Evolutionary conservation across 2,329 filamentous ascomycete species (phyloP), one percentile per base, ranked within the genome.

Genomic region (Parascedosporium putredinis): DNA sequence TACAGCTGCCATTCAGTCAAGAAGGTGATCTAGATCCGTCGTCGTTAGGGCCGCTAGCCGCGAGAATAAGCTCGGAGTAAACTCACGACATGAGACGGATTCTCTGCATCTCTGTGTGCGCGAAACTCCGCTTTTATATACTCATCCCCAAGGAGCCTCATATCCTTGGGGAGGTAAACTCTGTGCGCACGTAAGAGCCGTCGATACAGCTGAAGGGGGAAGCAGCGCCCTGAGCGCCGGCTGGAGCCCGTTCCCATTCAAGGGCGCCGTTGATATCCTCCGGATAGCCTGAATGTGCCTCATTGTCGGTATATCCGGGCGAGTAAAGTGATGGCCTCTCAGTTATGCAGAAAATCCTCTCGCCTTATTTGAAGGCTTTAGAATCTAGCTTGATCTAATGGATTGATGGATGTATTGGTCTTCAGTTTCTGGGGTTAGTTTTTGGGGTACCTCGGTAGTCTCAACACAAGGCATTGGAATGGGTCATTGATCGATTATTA

Each of bases 1-100:
- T 97, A 98, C 48, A 88, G 70, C 66, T 98, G 93, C 91, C 91
- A 98, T 66, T 97, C 90, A 0, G 87, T 91, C 57, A 98, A 74
- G 65, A 98, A 98, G 2, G 91, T 93, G 59, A 97, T 88, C 88
- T 95, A n/a, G n/a, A n/a, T n/a, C n/a, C n/a, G n/a, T n/a, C n/a
- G n/a, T n/a, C n/a, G n/a, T n/a, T n/a, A n/a, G n/a, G n/a, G n/a
- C n/a, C n/a, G n/a, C n/a, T n/a, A n/a, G n/a, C n/a, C n/a, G n/a
- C n/a, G n/a, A n/a, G n/a, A n/a, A n/a, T n/a, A n/a, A n/a, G n/a
- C n/a, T n/a, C n/a, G n/a, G n/a, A n/a, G n/a, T n/a, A n/a, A 6
- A 64, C 80, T 54, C 73, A 94, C 89, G 67, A 98, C 80, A 62
- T 97, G 91, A 23, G 88, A 79, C 0, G 93, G 90, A 60, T 97